Conservation (phyloP, 495 filamentous ascomycete genomes). For the Pseudomonodictys pantanalensis region DNA sequence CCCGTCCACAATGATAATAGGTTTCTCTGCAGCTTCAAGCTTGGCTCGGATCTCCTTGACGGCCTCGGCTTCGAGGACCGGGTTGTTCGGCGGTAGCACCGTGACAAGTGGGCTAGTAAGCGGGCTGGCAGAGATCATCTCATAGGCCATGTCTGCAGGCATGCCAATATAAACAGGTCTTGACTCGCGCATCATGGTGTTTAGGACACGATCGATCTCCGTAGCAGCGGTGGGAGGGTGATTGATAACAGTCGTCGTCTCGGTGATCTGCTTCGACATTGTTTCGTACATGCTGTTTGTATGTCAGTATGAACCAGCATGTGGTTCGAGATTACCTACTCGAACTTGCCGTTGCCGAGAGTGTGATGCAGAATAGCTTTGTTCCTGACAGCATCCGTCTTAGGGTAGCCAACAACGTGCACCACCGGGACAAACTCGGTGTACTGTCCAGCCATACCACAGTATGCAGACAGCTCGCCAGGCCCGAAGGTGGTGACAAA, state of each 20-base stretch:
- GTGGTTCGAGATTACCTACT: constrained; percentile 25
- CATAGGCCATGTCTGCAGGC: constrained; percentile 39
- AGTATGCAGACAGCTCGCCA: constrained; percentile 24
- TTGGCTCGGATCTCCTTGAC: constrained; percentile 32
- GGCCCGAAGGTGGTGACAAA: constrained; percentile 29
- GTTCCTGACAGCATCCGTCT: constrained; percentile 4
- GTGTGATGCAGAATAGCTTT: constrained; percentile 33
- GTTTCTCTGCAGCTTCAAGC: constrained; percentile 29
- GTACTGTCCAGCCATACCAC: constrained; percentile 33
- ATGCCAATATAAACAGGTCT: constrained; percentile 35
- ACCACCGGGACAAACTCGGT: constrained; percentile 52
- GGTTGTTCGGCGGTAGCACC: constrained; percentile 27
- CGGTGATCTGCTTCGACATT: constrained; percentile 42
- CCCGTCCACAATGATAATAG: constrained; percentile 41
- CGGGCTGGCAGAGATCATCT: constrained; percentile 28
- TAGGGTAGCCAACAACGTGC: constrained; percentile 64
- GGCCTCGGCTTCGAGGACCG: constrained; percentile 20
- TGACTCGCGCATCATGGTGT: constrained; percentile 30
- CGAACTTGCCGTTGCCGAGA: constrained; percentile 25
- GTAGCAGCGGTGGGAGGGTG: constrained; percentile 36
- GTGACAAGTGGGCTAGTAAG: constrained; percentile 30
- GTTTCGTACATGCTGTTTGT: constrained; percentile 41
- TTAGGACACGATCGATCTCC: constrained; percentile 47
- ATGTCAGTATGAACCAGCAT: background rate
- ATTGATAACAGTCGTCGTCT: constrained; percentile 37